phyloP scores from a whole-genome alignment of 768 basidiomycete species.

The Rhodotorula diobovata region DNA sequence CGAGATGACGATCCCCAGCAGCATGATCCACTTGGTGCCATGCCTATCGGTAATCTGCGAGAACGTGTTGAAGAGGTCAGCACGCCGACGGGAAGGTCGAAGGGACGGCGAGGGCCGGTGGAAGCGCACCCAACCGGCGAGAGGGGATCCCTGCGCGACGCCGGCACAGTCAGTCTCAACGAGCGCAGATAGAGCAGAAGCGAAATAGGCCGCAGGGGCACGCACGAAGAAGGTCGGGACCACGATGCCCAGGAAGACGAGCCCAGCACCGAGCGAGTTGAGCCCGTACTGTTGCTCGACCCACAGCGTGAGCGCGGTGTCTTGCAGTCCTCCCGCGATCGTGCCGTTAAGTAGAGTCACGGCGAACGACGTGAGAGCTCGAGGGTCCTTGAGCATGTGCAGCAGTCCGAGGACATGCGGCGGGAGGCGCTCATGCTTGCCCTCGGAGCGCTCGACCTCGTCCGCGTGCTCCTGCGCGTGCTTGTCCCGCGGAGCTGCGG shows the following conservation, averaged over 20 bases:
- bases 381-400: not conserved
- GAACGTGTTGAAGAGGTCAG: not conserved
- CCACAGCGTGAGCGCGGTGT: slow-evolving; percentile 24
- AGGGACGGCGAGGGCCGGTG: too few species aligned
- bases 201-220: not conserved
- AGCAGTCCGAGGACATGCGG: not conserved
- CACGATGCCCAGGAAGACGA: slow-evolving; percentile 26
- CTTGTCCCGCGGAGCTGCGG: too few species aligned
- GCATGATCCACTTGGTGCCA: slow-evolving; percentile 26
- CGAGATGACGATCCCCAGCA: slow-evolving; percentile 6
- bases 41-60: slow-evolving; percentile 14
- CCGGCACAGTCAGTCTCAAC: too few species aligned
- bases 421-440: not conserved
- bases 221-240: slow-evolving; percentile 24
- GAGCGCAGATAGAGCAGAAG: not conserved
- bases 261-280: slow-evolving; percentile 16
- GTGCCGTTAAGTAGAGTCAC: slow-evolving; percentile 7
- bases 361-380: slow-evolving; percentile 2
- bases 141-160: not conserved
- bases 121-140: slow-evolving; percentile 7
- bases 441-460: not conserved
- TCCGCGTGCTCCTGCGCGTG: not conserved
- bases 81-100: not conserved
- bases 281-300: slow-evolving; percentile 19
- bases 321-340: slow-evolving; percentile 26